Evolutionary conservation across 441 rosid species (phyloP).

Genomic region (Brassica hybrid): DNA sequence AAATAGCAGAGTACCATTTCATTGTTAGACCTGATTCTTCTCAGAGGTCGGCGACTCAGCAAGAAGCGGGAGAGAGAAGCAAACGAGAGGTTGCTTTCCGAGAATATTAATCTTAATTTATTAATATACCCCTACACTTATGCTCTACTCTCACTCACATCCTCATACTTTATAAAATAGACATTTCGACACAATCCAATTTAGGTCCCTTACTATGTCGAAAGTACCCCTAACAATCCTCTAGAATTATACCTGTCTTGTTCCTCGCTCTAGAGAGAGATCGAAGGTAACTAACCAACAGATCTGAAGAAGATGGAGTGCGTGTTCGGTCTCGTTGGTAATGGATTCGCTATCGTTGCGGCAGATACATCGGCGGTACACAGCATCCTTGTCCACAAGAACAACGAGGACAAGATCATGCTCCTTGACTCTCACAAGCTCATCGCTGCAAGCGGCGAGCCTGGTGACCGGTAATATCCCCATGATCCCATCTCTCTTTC

Average conservation of each 20-base stretch:
- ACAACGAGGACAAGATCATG: slow-evolving; percentile 98
- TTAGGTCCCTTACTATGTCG: background rate
- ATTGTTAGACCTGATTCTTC: slow-evolving; percentile 45
- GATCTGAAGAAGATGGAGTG: slow-evolving; percentile 47
- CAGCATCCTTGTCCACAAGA: slow-evolving; percentile 92
- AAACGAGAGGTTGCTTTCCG: slow-evolving; percentile 36
- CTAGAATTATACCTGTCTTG: no score
- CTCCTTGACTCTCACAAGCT: slow-evolving; percentile 94
- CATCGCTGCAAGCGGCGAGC: slow-evolving; percentile 94
- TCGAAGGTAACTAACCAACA: slow-evolving; percentile 1
- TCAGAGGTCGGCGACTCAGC: slow-evolving; percentile 35
- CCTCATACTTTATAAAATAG: background rate
- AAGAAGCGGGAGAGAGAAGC: slow-evolving; percentile 33
- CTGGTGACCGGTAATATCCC: slow-evolving; percentile 80
- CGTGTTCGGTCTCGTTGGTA: slow-evolving; percentile 87
- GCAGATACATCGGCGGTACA: slow-evolving; percentile 92
- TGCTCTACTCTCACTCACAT: background rate
- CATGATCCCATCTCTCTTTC: background rate
- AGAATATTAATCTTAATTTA: slow-evolving; percentile 12
- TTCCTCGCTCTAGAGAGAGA: no score
- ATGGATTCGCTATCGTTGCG: slow-evolving; percentile 78
- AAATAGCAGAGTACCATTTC: slow-evolving; percentile 25
- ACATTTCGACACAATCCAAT: background rate
- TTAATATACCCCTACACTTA: background rate
- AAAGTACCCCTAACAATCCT: background rate